Conservation (phyloP, 371 early-diverging fungal genomes). For the Blakeslea trispora region DNA sequence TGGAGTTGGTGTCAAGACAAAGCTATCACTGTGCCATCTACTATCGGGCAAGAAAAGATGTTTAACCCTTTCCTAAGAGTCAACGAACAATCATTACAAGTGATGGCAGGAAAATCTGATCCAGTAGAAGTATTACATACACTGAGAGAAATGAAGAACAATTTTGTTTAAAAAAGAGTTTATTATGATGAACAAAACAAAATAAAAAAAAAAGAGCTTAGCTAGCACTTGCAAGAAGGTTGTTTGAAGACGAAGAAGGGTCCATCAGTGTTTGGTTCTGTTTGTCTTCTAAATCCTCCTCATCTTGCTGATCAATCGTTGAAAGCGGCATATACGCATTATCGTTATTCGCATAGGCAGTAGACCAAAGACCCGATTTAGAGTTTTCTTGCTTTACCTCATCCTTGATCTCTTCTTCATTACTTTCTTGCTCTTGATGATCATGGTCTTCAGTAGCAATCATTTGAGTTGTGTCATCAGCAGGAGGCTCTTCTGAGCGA, state of each 20-base stretch:
- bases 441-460: constrained; percentile 1
- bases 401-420: neutral
- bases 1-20: constrained; percentile 59
- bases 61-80: constrained; percentile 92
- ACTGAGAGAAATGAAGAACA: constrained; percentile 80
- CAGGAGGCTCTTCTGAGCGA: constrained; percentile 7
- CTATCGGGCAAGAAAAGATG: constrained; percentile 82
- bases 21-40: constrained; percentile 77
- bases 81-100: constrained; percentile 67
- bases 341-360: neutral
- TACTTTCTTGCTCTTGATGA: neutral
- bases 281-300: constrained; percentile 4
- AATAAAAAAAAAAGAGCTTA: neutral
- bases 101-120: constrained; percentile 61
- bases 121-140: constrained; percentile 78
- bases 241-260: neutral
- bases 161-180: constrained; percentile 15
- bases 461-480: neutral
- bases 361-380: constrained; percentile 16
- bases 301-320: neutral
- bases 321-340: neutral
- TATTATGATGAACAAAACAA: too few relatives aligned
- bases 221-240: constrained; percentile 4
- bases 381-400: constrained; percentile 9
- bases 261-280: neutral